These are phyloP conservation scores for Jaltomata sinuosa DNA, from an alignment of 257 asterid species.

Conservation along the genomic window DNA sequence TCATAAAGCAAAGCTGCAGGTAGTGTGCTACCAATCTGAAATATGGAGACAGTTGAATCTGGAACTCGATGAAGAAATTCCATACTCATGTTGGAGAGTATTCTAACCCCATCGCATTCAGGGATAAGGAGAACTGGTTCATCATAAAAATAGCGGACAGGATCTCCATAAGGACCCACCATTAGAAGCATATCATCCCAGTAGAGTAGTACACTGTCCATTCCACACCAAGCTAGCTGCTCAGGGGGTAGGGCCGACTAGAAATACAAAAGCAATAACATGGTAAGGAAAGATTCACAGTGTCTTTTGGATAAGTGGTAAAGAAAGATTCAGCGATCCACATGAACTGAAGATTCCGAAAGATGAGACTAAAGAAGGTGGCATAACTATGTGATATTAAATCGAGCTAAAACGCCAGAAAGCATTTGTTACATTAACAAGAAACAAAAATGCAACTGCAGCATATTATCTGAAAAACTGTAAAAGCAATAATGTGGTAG, in stretches of 20 bases:
- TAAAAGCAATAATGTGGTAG: background rate
- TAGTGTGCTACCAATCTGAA: slow-evolving; percentile 89
- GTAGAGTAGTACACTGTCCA: slow-evolving; percentile 84
- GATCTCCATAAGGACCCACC: slow-evolving; percentile 94
- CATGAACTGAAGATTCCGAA: background rate
- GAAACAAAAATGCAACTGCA: background rate
- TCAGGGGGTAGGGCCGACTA: slow-evolving; percentile 94
- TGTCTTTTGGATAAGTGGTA: background rate
- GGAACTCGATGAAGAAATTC: slow-evolving; percentile 94
- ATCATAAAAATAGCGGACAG: slow-evolving; percentile 81
- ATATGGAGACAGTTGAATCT: slow-evolving; percentile 87
- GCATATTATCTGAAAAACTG: background rate
- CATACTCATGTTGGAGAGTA: slow-evolving; percentile 73
- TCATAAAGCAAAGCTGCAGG: slow-evolving; percentile 94
- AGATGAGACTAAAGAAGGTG: background rate
- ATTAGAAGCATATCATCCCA: slow-evolving; percentile 95
- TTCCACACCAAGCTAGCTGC: slow-evolving; percentile 96
- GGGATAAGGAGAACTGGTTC: slow-evolving; percentile 84
- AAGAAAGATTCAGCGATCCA: background rate
- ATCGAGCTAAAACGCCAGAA: background rate
- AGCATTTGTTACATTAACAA: background rate
- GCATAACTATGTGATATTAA: background rate
- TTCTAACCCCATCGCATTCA: slow-evolving; percentile 89
- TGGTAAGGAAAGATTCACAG: background rate
- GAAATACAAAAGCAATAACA: slow-evolving; percentile 4